Evolutionary conservation across 2,329 filamentous ascomycete species (phyloP).

Genomic region (Xylaria sp.): DNA sequence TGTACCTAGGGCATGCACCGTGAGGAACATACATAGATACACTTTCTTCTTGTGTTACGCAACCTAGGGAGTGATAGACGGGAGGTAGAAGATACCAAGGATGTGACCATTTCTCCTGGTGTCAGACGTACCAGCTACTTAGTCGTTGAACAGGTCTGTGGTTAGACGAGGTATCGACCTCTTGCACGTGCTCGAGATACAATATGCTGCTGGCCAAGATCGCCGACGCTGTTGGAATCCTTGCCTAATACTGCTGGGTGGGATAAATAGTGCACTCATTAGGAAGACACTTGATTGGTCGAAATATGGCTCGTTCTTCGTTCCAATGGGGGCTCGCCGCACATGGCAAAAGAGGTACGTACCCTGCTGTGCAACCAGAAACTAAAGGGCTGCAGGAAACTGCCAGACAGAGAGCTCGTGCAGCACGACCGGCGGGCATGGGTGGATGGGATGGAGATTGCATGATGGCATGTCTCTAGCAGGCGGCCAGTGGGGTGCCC

Average conservation of each 20-base stretch:
- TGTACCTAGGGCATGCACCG: neutral
- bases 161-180: neutral
- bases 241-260: neutral
- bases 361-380: slow-evolving; percentile 32
- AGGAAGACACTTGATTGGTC: slow-evolving; percentile 22
- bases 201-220: slow-evolving; percentile 1
- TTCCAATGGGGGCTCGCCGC: slow-evolving; percentile 25
- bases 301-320: slow-evolving; percentile 30
- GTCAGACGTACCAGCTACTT: slow-evolving; percentile 2
- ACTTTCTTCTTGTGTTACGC: neutral
- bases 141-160: neutral
- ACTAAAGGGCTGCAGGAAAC: slow-evolving; percentile 38
- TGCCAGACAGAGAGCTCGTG: slow-evolving; percentile 29
- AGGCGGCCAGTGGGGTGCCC: neutral
- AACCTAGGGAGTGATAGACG: too few relatives aligned
- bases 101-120: neutral
- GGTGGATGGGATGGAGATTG: slow-evolving; percentile 30
- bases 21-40: neutral
- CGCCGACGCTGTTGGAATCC: slow-evolving; percentile 18
- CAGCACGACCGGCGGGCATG: slow-evolving; percentile 8
- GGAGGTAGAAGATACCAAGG: slow-evolving; percentile 9
- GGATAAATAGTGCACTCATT: neutral
- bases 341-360: slow-evolving; percentile 26
- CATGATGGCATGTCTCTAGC: slow-evolving; percentile 21
- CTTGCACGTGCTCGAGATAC: slow-evolving; percentile 16